Conservation (phyloP, 768 basidiomycete species). For the Leccinum arenicola region DNA sequence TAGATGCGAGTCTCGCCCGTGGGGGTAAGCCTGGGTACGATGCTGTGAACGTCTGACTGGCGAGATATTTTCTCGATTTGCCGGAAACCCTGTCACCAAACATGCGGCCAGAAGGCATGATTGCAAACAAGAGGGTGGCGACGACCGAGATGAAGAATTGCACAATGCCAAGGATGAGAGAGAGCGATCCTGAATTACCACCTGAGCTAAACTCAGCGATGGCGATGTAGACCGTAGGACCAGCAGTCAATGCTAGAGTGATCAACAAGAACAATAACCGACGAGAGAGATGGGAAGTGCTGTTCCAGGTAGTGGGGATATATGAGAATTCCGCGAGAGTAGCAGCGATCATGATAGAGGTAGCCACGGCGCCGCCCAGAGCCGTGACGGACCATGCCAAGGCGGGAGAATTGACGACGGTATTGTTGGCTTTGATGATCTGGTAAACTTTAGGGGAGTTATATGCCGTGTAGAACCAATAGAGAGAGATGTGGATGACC, state of each 20-base stretch:
- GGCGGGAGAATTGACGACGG: conserved; percentile 60
- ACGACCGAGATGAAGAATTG: conserved; percentile 93
- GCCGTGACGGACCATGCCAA: conserved; percentile 93
- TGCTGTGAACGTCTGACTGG: conserved; percentile 97
- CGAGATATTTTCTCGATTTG: conserved; percentile 95
- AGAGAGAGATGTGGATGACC: conserved; percentile 94
- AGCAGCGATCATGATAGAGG: conserved; percentile 92
- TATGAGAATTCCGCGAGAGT: conserved; percentile 95
- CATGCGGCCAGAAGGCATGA: conserved; percentile 96
- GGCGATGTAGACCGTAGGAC: conserved; percentile 93
- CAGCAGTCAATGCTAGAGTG: conserved; percentile 87
- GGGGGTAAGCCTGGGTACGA: conserved; percentile 75
- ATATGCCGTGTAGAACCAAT: conserved; percentile 95
- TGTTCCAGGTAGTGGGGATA: conserved; percentile 99
- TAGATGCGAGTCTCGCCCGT: conserved; percentile 70
- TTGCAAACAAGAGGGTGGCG: conserved; percentile 82
- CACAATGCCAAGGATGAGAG: conserved; percentile 92
- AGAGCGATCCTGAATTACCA: conserved; percentile 61
- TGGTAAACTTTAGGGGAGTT: conserved; percentile 88
- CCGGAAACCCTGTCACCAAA: conserved; percentile 97
- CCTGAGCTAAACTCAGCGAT: conserved; percentile 65
- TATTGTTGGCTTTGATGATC: conserved; percentile 29
- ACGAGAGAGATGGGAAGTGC: conserved; percentile 92
- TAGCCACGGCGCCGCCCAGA: conserved; percentile 94
- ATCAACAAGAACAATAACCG: conserved; percentile 86